These are phyloP conservation scores for Tephrocybe rancida DNA, from an alignment of 768 basidiomycete species.

Conservation along the genomic window DNA sequence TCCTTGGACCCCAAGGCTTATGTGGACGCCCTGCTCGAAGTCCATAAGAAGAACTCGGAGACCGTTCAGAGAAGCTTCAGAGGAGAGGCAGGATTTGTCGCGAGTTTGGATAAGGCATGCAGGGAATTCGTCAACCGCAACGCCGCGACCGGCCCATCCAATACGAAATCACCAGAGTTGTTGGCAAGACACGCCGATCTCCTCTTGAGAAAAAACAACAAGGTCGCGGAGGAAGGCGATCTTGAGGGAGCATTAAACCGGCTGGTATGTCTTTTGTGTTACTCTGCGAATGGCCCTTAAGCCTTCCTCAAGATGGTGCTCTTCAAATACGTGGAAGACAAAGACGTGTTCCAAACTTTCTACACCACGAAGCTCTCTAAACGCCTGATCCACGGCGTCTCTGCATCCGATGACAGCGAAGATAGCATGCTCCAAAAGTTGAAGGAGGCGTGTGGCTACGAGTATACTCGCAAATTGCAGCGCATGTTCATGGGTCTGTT, in stretches of 20 bases:
- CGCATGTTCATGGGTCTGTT: constrained; percentile 92
- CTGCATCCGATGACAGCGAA: constrained; percentile 95
- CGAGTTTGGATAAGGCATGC: constrained; percentile 92
- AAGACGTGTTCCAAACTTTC: constrained; percentile 98
- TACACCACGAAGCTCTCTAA: constrained; percentile 94
- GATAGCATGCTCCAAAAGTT: constrained; percentile 98
- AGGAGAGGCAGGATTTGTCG: constrained; percentile 92
- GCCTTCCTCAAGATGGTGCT: constrained; percentile 77
- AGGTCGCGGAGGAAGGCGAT: constrained; percentile 90
- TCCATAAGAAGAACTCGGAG: constrained; percentile 90
- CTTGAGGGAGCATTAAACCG: constrained; percentile 89
- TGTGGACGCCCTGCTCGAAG: constrained; percentile 88
- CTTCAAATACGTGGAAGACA: constrained; percentile 98
- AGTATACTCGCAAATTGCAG: constrained; percentile 94
- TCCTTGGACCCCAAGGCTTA: constrained; percentile 95
- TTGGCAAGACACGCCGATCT: constrained; percentile 92
- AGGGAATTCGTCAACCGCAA: constrained; percentile 95
- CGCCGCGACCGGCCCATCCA: constrained; percentile 83
- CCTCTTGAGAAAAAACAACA: constrained; percentile 91
- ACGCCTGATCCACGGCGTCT: constrained; percentile 88
- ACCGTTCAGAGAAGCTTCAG: constrained; percentile 88
- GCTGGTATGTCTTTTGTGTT: constrained; percentile 58
- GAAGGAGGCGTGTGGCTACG: constrained; percentile 95
- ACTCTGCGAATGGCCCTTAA: constrained; percentile 27
- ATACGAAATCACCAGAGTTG: constrained; percentile 88